Evolutionary conservation across 345 rosid species (phyloP), one percentile per base, ranked within the genome.

Genomic region (Erysimum cheiranthoides): DNA sequence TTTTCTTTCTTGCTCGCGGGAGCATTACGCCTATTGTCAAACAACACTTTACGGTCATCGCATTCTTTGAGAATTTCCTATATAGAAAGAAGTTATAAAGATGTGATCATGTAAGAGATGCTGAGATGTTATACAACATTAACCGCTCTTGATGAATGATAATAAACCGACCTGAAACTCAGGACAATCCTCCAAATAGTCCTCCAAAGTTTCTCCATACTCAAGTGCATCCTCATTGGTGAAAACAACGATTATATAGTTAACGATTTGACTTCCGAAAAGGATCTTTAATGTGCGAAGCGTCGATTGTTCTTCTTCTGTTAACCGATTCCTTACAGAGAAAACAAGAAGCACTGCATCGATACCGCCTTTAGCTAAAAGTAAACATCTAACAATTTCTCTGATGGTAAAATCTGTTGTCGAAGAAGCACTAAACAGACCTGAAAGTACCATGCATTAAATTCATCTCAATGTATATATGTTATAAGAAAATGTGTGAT

Each of bases 301-400:
- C 0, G 81, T 71, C 2, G 60, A 57, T 8, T 58, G 71, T 36
- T 78, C 81, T 27, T 71, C 81, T 28, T 70, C 81, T 21, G 81
- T 64, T 71, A 78, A 50, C 27, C 81, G 57, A 13, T 56, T 71
- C 30, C 73, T 58, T 59, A 65, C 16, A 2, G 81, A 78, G 73
- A 78, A 78, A 30, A 78, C 67, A 6, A 78, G 53, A 58, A 78
- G 66, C 25, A 78, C 77, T 38, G 77, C 81, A 56, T 78, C 73
- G 3, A 78, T 77, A 28, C 81, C 81, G 0, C 59, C 1, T 65
- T 27, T 58, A 21, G 81, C 81, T 21, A 71, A 9, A 14, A 35
- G 53, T 49, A 78, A 57, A 38, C 81, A 77, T 40, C 42, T 72
- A 31, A 71, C 18, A 21, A 77, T 70, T 53, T 77, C 81, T 43